phyloP scores from a whole-genome alignment of 1,284 basidiomycete species.

The Tylopilus sp. region DNA sequence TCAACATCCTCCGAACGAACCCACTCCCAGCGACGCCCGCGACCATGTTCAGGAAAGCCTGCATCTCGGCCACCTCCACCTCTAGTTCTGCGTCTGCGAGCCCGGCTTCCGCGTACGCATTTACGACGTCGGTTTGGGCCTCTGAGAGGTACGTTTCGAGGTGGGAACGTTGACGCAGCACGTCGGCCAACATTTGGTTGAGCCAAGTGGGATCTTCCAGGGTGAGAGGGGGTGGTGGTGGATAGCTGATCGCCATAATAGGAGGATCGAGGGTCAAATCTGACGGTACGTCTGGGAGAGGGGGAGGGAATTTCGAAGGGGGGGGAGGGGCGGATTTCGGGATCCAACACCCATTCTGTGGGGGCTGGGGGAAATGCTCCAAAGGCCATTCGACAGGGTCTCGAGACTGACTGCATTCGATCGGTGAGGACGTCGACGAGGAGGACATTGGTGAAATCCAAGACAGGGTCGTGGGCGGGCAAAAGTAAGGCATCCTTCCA shows the following conservation, averaged over 20 bases:
- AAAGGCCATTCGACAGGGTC: slow-evolving; percentile 24
- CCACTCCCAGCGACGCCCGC: slow-evolving; percentile 25
- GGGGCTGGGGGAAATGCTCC: slow-evolving; percentile 28
- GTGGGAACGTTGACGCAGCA: slow-evolving; percentile 27
- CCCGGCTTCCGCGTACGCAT: slow-evolving; percentile 26
- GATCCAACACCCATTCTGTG: slow-evolving; percentile 25
- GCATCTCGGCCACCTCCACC: slow-evolving; percentile 23
- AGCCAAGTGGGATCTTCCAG: slow-evolving; percentile 28
- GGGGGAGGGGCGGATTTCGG: slow-evolving; percentile 18
- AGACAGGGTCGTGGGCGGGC: background rate
- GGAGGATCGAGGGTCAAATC: slow-evolving; percentile 20
- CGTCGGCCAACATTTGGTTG: slow-evolving; percentile 23
- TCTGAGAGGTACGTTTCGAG: slow-evolving; percentile 17
- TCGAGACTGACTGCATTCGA: background rate
- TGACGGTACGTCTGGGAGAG: slow-evolving; percentile 11
- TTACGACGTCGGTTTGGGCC: slow-evolving; percentile 15
- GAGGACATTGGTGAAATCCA: slow-evolving; percentile 4
- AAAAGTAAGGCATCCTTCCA: background rate
- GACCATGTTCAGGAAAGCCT: slow-evolving; percentile 26
- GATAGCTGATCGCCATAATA: slow-evolving; percentile 27
- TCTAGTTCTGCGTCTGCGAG: slow-evolving; percentile 28
- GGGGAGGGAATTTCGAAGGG: slow-evolving; percentile 21
- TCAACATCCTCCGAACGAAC: slow-evolving; percentile 28
- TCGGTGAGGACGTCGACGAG: slow-evolving; percentile 1
- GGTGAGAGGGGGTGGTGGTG: slow-evolving; percentile 22